Percentiles rank a stretch among this genome's conserved stretches.
Evolutionary conservation across 441 rosid species (phyloP).

Genomic region (Isatis lusitanica): DNA sequence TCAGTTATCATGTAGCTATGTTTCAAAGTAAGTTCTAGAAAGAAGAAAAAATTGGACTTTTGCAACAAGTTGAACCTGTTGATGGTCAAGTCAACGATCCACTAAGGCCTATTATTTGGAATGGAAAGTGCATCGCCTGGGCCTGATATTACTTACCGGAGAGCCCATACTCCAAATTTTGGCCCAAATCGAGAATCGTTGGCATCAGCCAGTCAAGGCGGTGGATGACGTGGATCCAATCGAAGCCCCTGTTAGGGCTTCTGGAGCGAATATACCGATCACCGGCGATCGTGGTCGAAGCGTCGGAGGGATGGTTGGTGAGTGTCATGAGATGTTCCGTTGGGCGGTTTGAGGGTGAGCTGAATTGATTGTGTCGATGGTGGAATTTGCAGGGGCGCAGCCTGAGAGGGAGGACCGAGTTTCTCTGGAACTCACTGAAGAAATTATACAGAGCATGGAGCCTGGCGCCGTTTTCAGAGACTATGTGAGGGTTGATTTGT

Average conservation of each 20-base stretch:
- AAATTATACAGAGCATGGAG: constrained; percentile 90
- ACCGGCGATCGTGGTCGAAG: background rate
- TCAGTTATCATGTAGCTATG: too few relatives aligned
- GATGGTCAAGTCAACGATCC: too few relatives aligned
- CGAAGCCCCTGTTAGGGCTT: constrained; percentile 1
- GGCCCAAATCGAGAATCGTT: constrained; percentile 6
- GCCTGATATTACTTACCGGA: background rate
- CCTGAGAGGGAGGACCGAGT: constrained; percentile 81
- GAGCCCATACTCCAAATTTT: background rate
- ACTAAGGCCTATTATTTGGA: background rate
- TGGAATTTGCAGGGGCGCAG: constrained; percentile 44
- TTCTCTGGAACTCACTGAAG: constrained; percentile 78
- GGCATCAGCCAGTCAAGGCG: background rate
- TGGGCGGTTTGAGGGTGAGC: background rate
- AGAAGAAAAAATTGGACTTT: too few relatives aligned
- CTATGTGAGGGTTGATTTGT: constrained; percentile 45
- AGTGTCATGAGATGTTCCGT: background rate
- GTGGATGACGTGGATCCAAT: constrained; percentile 19
- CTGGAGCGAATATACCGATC: background rate
- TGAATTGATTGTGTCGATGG: background rate
- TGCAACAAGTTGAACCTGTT: too few relatives aligned
- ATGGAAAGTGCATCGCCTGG: background rate
- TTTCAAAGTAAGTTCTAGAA: too few relatives aligned
- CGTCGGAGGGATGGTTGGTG: constrained; percentile 45
- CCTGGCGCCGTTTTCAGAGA: constrained; percentile 83